Percentiles rank a stretch among this genome's conserved stretches.
phyloP scores from a whole-genome alignment of 2,329 filamentous ascomycete genomes.

The Arthrobotrys sinensis region DNA sequence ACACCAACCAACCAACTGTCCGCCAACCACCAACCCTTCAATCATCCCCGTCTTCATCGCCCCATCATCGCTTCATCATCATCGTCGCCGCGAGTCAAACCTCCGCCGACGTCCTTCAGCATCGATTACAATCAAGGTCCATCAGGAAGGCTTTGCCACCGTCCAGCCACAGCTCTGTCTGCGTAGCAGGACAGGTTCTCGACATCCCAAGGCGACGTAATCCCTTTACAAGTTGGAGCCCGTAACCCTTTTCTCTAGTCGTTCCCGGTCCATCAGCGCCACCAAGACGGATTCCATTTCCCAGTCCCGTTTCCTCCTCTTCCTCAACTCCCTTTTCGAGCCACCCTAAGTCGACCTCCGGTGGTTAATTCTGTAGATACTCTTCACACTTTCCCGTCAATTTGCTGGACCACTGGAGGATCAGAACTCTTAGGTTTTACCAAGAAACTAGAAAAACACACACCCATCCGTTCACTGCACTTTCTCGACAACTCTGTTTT shows the following conservation, averaged over 20 bases:
- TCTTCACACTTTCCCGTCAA: conserved; percentile 30
- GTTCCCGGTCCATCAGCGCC: conserved; percentile 51
- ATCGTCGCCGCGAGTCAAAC: conserved; percentile 8
- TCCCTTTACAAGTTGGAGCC: conserved; percentile 58
- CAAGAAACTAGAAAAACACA: conserved; percentile 4
- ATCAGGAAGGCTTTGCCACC: conserved; percentile 9
- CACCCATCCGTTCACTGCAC: conserved; percentile 13
- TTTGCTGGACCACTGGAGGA: conserved; percentile 56
- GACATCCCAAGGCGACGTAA: conserved; percentile 36
- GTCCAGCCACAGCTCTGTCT: conserved; percentile 21
- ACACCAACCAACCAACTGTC: conserved; percentile 9
- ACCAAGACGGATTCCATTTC: conserved; percentile 60
- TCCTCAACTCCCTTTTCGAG: conserved; percentile 60
- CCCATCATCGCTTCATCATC: conserved; percentile 27
- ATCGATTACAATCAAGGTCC: background rate
- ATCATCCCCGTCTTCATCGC: conserved; percentile 10
- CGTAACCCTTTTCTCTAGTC: conserved; percentile 52
- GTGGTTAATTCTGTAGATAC: conserved; percentile 56
- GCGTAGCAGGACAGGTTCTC: conserved; percentile 14
- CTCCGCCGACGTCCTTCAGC: conserved; percentile 8
- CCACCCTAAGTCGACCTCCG: conserved; percentile 63
- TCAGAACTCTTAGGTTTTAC: conserved; percentile 41
- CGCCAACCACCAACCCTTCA: conserved; percentile 15
- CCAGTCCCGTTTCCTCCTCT: conserved; percentile 62
- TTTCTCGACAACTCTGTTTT: conserved; percentile 15